A percentile compares a stretch with the other conserved stretches of the same genome.
Conservation (phyloP, 495 filamentous ascomycete genomes). For the Penicillium simplicissimum region DNA sequence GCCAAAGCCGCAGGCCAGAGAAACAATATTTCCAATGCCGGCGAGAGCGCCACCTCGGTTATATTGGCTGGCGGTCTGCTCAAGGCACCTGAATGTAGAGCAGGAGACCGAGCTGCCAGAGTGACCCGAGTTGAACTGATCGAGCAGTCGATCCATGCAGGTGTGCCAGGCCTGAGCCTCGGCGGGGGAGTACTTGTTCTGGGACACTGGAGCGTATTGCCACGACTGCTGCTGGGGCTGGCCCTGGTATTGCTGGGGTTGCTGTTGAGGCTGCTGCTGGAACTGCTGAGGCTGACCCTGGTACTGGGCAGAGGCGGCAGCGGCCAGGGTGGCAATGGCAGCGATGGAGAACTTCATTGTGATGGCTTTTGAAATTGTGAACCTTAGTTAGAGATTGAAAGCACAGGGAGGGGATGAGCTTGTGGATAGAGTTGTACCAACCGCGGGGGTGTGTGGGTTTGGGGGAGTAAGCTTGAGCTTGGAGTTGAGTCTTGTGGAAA, state of each 20-base stretch:
- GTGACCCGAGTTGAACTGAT: not conserved
- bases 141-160: not conserved
- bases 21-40: not conserved
- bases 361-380: not conserved
- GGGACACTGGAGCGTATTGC: not conserved
- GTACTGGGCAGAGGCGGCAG: not conserved
- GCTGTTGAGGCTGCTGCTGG: not conserved
- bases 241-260: not conserved
- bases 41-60: not conserved
- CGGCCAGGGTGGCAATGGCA: not conserved
- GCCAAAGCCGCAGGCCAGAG: not conserved
- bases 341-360: not conserved
- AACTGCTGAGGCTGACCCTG: not conserved
- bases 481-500: not conserved
- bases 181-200: constrained; percentile 1
- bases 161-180: not conserved
- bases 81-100: not conserved
- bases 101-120: not conserved
- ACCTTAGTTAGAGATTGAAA: not conserved
- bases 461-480: not conserved
- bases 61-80: not conserved
- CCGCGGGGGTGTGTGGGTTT: not conserved
- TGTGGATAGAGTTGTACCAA: not conserved
- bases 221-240: not conserved
- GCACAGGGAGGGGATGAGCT: not conserved